Conservation (phyloP, 2,329 filamentous ascomycete species). For the Grosmannia serpens region DNA sequence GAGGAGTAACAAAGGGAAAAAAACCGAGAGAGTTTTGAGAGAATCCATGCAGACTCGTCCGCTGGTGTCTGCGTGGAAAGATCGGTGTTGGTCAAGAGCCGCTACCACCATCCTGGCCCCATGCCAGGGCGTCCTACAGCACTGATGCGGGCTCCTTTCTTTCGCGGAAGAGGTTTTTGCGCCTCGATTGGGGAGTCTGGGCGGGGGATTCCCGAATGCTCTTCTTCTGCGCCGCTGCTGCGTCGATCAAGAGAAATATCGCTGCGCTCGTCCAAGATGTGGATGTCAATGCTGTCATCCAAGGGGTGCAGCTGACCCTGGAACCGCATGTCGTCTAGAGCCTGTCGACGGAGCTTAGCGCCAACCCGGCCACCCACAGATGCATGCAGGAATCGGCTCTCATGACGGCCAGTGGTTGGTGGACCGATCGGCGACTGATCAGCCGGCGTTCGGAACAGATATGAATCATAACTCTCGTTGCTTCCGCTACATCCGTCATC, state of each 20-base stretch:
- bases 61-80: background rate
- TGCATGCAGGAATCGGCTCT: background rate
- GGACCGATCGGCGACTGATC: conserved; percentile 3
- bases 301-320: background rate
- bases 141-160: conserved; percentile 23
- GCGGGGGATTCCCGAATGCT: conserved; percentile 15
- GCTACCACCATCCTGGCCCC: conserved; percentile 18
- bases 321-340: background rate
- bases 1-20: background rate
- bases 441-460: conserved; percentile 6
- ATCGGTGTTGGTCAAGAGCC: conserved; percentile 10
- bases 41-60: too few relatives aligned
- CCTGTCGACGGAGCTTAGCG: background rate
- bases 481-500: conserved; percentile 12
- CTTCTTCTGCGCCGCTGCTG: background rate
- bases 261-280: background rate
- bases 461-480: conserved; percentile 7
- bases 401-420: too few relatives aligned
- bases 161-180: conserved; percentile 16
- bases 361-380: background rate
- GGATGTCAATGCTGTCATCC: conserved; percentile 1
- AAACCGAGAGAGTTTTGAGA: too few relatives aligned
- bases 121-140: conserved; percentile 20
- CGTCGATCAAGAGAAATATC: background rate
- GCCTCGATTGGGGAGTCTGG: conserved; percentile 20